Evolutionary conservation across 2,329 filamentous ascomycete species (phyloP).

Genomic region (Moelleriella libera): DNA sequence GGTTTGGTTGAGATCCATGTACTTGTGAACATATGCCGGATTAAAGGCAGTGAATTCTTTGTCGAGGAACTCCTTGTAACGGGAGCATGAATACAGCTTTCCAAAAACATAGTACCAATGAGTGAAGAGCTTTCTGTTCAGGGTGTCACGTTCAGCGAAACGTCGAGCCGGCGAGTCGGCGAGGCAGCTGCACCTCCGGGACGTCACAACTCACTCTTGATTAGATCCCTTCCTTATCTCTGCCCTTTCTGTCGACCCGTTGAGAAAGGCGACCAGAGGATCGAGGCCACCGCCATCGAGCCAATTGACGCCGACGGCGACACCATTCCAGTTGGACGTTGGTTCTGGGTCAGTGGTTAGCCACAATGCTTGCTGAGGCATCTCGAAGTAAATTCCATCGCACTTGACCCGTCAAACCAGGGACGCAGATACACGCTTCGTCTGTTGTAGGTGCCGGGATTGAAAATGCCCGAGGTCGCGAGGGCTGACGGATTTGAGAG

Average conservation of each 20-base stretch:
- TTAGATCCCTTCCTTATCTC: constrained; percentile 12
- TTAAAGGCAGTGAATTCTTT: constrained; percentile 6
- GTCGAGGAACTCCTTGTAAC: constrained; percentile 7
- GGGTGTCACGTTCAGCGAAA: neutral
- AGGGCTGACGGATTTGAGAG: constrained; percentile 6
- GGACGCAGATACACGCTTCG: constrained; percentile 11
- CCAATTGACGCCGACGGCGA: constrained; percentile 13
- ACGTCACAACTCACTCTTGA: constrained; percentile 11
- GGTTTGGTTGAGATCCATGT: constrained; percentile 15
- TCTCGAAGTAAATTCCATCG: neutral
- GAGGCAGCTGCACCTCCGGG: neutral
- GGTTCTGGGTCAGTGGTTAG: constrained; percentile 3
- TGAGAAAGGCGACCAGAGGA: constrained; percentile 12
- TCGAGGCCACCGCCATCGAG: constrained; percentile 14
- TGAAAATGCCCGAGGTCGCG: constrained; percentile 15
- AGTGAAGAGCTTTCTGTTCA: constrained; percentile 12
- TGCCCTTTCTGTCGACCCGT: constrained; percentile 8
- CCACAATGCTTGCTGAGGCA: neutral
- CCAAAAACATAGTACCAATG: constrained; percentile 16
- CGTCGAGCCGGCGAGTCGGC: neutral
- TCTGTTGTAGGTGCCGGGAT: constrained; percentile 10
- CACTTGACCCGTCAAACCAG: constrained; percentile 17
- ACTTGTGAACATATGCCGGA: constrained; percentile 18
- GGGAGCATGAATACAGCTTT: constrained; percentile 12
- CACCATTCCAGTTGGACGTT: constrained; percentile 14